phyloP scores from a whole-genome alignment of 345 rosid genomes.

The Salix dunnii region DNA sequence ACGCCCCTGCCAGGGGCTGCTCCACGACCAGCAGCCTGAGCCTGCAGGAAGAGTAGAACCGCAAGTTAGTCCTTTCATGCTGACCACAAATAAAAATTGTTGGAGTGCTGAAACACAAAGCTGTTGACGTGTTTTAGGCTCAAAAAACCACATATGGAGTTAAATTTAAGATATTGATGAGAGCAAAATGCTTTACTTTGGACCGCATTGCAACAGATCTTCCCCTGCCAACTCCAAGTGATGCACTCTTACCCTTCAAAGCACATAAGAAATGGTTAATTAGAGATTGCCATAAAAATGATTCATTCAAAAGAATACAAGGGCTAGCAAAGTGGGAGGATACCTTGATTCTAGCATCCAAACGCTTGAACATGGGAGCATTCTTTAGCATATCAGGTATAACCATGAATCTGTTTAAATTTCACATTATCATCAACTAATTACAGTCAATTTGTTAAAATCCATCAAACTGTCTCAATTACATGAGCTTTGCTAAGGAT shows the following conservation, averaged over 20 bases:
- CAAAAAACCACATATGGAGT: background rate
- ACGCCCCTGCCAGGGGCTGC: slow-evolving; percentile 70
- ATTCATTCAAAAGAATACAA: background rate
- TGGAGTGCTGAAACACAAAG: background rate
- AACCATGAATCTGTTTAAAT: slow-evolving; percentile 79
- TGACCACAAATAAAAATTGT: no score
- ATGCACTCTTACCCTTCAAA: slow-evolving; percentile 85
- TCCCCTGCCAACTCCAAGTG: slow-evolving; percentile 89
- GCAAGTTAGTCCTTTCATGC: background rate
- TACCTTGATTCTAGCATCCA: slow-evolving; percentile 85
- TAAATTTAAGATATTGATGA: background rate
- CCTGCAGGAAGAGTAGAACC: slow-evolving; percentile 29
- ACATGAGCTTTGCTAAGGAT: background rate
- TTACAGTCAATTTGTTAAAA: background rate
- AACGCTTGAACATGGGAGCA: slow-evolving; percentile 95
- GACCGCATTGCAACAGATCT: slow-evolving; percentile 89
- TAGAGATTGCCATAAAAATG: background rate
- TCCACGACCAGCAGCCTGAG: slow-evolving; percentile 83
- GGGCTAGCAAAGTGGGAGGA: slow-evolving; percentile 1
- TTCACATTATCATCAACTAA: background rate
- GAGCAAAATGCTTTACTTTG: slow-evolving; percentile 49
- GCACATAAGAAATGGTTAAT: slow-evolving; percentile 9
- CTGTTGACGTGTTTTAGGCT: background rate
- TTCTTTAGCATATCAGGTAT: slow-evolving; percentile 98
- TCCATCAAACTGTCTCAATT: background rate